Percentiles rank a stretch among this genome's conserved stretches.
phyloP scores from a whole-genome alignment of 2,329 filamentous ascomycete species.

The Colletotrichum sidae region DNA sequence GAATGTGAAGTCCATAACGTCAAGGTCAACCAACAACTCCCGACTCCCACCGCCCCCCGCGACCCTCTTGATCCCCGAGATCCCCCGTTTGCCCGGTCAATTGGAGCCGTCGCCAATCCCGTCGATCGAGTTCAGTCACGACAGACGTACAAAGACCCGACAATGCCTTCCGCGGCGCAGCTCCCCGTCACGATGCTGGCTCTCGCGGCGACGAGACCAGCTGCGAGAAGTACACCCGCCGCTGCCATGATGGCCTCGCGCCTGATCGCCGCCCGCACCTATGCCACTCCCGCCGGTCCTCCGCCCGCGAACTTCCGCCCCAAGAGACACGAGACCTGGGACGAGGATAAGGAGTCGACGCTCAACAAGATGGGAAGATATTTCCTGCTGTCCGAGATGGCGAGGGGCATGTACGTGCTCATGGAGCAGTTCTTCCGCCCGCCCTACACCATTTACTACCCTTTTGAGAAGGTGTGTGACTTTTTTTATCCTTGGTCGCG shows the following conservation, averaged over 20 bases:
- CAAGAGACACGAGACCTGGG: conserved; percentile 79
- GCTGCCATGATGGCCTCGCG: conserved; percentile 30
- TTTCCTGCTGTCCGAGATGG: conserved; percentile 96
- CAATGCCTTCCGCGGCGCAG: conserved; percentile 37
- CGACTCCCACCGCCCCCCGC: conserved; percentile 15
- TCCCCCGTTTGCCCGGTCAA: conserved; percentile 30
- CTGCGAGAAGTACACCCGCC: conserved; percentile 29
- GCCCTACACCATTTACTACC: conserved; percentile 98
- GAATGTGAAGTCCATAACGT: conserved; percentile 32
- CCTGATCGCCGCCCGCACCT: conserved; percentile 45
- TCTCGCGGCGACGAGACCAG: conserved; percentile 34
- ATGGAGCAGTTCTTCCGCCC: conserved; percentile 98
- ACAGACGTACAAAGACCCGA: conserved; percentile 13
- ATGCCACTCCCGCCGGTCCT: conserved; percentile 80
- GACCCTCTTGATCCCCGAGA: conserved; percentile 19
- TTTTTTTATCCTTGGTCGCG: not conserved
- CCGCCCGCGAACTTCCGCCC: conserved; percentile 86
- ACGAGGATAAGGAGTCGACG: conserved; percentile 80
- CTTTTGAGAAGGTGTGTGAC: conserved; percentile 87
- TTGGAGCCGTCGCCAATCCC: conserved; percentile 28
- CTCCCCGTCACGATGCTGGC: conserved; percentile 37
- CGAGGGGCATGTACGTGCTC: conserved; percentile 97
- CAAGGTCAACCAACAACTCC: conserved; percentile 33
- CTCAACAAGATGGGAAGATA: conserved; percentile 90
- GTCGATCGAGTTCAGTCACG: conserved; percentile 24